These are phyloP conservation scores for Populus hybrid DNA, from an alignment of 441 rosid species.

Conservation along the genomic window DNA sequence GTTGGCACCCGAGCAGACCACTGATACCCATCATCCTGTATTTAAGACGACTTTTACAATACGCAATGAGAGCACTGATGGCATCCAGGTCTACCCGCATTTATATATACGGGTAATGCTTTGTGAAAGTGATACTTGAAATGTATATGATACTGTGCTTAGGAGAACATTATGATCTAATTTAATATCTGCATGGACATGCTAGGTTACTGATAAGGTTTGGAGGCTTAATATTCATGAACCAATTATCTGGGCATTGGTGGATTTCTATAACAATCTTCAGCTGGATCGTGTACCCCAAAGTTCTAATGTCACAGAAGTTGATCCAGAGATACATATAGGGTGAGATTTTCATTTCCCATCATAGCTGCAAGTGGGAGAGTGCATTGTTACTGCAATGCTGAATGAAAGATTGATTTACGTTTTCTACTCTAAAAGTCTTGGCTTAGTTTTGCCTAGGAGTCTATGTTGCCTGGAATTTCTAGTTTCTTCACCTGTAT, in stretches of 20 bases:
- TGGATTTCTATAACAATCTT: slow-evolving; percentile 80
- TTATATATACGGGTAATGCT: slow-evolving; percentile 87
- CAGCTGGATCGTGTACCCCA: slow-evolving; percentile 79
- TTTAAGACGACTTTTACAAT: slow-evolving; percentile 90
- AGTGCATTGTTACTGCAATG: neutral
- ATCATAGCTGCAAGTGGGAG: slow-evolving; percentile 4
- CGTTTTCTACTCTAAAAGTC: neutral
- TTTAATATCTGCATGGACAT: slow-evolving; percentile 17
- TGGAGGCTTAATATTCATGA: slow-evolving; percentile 97
- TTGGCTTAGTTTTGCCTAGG: neutral
- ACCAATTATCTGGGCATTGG: slow-evolving; percentile 93
- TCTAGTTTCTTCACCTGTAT: neutral
- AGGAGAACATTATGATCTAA: slow-evolving; percentile 6
- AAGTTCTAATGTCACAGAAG: slow-evolving; percentile 71
- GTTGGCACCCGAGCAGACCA: slow-evolving; percentile 79
- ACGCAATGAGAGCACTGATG: slow-evolving; percentile 75
- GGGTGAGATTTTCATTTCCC: slow-evolving; percentile 54
- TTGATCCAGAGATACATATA: slow-evolving; percentile 96
- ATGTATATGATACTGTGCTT: slow-evolving; percentile 9
- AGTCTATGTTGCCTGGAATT: neutral
- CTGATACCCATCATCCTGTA: slow-evolving; percentile 79
- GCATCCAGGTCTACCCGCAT: slow-evolving; percentile 81
- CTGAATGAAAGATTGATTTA: neutral
- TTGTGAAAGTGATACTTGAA: slow-evolving; percentile 1
- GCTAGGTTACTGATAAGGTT: slow-evolving; percentile 77